phyloP scores from a whole-genome alignment of 1,284 basidiomycete species.

The Flammula alnicola region DNA sequence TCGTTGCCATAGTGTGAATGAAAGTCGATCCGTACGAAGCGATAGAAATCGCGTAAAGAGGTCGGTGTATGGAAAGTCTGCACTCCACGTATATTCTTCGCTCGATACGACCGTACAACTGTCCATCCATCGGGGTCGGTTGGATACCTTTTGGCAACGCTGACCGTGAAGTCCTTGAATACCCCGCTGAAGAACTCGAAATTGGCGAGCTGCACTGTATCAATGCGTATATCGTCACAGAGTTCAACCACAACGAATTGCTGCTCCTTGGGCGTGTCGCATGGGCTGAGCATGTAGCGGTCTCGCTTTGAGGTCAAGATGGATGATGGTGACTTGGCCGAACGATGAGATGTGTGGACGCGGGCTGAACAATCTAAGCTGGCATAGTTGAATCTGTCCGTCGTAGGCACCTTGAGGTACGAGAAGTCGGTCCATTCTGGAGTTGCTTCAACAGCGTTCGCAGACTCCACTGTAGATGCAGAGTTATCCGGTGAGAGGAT shows the following conservation, averaged over 20 bases:
- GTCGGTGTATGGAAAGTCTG: conserved; percentile 84
- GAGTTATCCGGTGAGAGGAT: conserved; percentile 16
- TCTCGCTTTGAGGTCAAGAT: conserved; percentile 93
- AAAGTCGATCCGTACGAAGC: conserved; percentile 95
- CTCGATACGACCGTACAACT: conserved; percentile 77
- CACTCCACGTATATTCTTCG: conserved; percentile 90
- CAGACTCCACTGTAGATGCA: conserved; percentile 10
- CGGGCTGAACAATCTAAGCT: conserved; percentile 92
- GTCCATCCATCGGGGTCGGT: conserved; percentile 73
- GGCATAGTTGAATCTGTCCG: conserved; percentile 93
- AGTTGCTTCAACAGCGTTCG: conserved; percentile 18
- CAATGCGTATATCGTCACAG: conserved; percentile 96
- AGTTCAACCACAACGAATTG: conserved; percentile 96
- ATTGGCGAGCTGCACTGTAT: conserved; percentile 95
- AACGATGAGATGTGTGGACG: conserved; percentile 83
- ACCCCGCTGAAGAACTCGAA: conserved; percentile 99
- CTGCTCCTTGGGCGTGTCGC: conserved; percentile 54
- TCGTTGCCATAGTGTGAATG: conserved; percentile 93
- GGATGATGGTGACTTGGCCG: conserved; percentile 83
- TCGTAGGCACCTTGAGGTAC: conserved; percentile 69
- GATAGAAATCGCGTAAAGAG: conserved; percentile 81
- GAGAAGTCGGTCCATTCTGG: conserved; percentile 40
- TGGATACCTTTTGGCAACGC: conserved; percentile 78
- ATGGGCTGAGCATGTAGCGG: conserved; percentile 97
- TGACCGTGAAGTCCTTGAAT: conserved; percentile 90